A percentile compares a stretch with the other conserved stretches of the same genome.
These are phyloP conservation scores for Monilinia laxa DNA, from an alignment of 2,329 filamentous ascomycete genomes.

Conservation along the genomic window DNA sequence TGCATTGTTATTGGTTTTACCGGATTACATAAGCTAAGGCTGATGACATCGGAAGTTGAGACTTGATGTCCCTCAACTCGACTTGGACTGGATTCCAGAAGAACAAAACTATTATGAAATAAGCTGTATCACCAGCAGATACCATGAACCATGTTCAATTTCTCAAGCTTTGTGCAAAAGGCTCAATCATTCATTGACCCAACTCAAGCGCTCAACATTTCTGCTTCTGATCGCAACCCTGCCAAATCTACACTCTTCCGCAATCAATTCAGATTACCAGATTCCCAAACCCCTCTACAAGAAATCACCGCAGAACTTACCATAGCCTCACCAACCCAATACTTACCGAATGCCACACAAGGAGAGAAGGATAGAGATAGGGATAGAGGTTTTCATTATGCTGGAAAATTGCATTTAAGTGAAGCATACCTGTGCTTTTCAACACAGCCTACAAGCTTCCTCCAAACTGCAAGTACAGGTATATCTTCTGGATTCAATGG, in stretches of 20 bases:
- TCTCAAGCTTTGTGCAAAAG: conserved; percentile 87
- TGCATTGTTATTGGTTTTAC: conserved; percentile 10
- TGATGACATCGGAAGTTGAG: conserved; percentile 24
- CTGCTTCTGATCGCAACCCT: conserved; percentile 74
- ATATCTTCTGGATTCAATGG: conserved; percentile 85
- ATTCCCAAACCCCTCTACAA: conserved; percentile 87
- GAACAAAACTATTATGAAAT: conserved; percentile 6
- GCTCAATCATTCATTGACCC: conserved; percentile 94
- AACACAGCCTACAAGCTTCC: conserved; percentile 85
- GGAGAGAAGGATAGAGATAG: conserved; percentile 66
- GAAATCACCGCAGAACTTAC: conserved; percentile 97
- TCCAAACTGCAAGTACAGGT: conserved; percentile 73
- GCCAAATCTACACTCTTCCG: conserved; percentile 93
- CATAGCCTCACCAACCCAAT: conserved; percentile 61
- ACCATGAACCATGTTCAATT: conserved; percentile 56
- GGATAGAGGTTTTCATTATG: conserved; percentile 80
- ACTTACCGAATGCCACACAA: conserved; percentile 58
- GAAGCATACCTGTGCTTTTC: conserved; percentile 97
- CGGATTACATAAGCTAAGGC: conserved; percentile 15
- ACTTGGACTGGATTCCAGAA: conserved; percentile 3
- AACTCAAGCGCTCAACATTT: conserved; percentile 70
- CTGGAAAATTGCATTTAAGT: conserved; percentile 88
- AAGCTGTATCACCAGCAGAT: conserved; percentile 31
- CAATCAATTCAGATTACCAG: conserved; percentile 91
- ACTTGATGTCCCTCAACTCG: conserved; percentile 24